Percentiles rank a stretch among this genome's conserved stretches.
Evolutionary conservation across 2,329 filamentous ascomycete genomes (phyloP).

Genomic region (Parafenestella ontariensis): DNA sequence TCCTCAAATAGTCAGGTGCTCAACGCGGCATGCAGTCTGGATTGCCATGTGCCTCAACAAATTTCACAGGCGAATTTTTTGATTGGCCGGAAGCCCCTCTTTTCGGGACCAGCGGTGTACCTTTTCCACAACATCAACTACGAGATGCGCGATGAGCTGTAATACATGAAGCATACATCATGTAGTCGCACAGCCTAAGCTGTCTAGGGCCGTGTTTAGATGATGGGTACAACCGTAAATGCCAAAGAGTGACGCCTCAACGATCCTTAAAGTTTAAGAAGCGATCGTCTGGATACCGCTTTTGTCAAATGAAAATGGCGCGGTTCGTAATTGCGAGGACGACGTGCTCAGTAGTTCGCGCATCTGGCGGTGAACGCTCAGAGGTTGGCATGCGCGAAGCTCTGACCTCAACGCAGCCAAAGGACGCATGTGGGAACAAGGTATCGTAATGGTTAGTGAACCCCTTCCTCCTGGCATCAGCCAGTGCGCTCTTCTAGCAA

Average conservation of each 20-base stretch:
- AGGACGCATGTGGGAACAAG: neutral
- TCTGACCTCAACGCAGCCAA: constrained; percentile 18
- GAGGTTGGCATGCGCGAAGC: constrained; percentile 14
- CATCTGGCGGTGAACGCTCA: constrained; percentile 29
- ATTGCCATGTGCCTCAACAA: constrained; percentile 37
- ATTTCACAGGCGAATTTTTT: constrained; percentile 31
- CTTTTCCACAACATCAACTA: constrained; percentile 25
- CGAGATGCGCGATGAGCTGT: constrained; percentile 38
- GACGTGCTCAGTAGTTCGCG: constrained; percentile 16
- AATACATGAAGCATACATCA: constrained; percentile 29
- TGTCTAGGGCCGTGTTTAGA: neutral
- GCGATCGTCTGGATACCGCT: constrained; percentile 2
- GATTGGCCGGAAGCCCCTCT: constrained; percentile 36
- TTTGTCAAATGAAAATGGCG: constrained; percentile 3
- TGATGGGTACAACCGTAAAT: constrained; percentile 1
- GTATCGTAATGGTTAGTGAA: neutral
- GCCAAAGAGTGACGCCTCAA: neutral
- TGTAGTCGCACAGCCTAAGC: constrained; percentile 10
- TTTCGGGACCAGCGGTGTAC: constrained; percentile 36
- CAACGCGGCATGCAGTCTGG: constrained; percentile 38
- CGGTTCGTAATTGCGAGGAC: constrained; percentile 11
- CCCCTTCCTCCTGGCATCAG: constrained; percentile 11
- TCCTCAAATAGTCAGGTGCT: constrained; percentile 41
- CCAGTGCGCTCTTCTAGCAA: constrained; percentile 75
- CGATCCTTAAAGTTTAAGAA: neutral